These are phyloP conservation scores for Metschnikowia kunwiensis DNA, from an alignment of 805 yeast species.

Conservation along the genomic window DNA sequence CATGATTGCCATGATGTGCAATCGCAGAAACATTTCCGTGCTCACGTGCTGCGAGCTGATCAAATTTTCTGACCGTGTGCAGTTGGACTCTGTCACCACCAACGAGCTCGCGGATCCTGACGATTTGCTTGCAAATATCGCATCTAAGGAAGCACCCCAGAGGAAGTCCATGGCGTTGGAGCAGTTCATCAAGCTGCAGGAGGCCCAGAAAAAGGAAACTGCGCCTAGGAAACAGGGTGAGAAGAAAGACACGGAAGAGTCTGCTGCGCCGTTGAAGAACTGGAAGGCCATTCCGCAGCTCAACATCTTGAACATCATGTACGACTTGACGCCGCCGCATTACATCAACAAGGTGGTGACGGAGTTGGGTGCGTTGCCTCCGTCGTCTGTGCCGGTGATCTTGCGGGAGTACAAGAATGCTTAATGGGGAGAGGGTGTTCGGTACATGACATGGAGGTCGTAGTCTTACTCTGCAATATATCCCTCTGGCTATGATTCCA, in stretches of 20 bases:
- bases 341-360: constrained; percentile 93
- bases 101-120: constrained; percentile 86
- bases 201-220: constrained; percentile 35
- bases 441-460: too few species aligned
- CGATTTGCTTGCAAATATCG: constrained; percentile 53
- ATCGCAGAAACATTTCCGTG: constrained; percentile 86
- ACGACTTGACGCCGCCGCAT: constrained; percentile 92
- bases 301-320: constrained; percentile 79
- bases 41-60: constrained; percentile 93
- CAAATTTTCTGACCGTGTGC: constrained; percentile 93
- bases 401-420: constrained; percentile 80
- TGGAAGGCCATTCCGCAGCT: constrained; percentile 65
- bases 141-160: constrained; percentile 50
- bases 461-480: too few species aligned
- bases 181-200: constrained; percentile 49
- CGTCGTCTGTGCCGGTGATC: constrained; percentile 97
- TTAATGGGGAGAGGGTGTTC: too few species aligned
- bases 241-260: constrained; percentile 20
- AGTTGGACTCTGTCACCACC: constrained; percentile 90
- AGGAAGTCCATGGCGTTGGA: constrained; percentile 63
- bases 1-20: constrained; percentile 85
- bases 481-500: too few species aligned
- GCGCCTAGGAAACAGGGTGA: constrained; percentile 23
- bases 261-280: constrained; percentile 45
- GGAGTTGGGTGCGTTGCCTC: constrained; percentile 94